Conservation (phyloP, 2,329 filamentous ascomycete species). For the Cytospora piceicola region DNA sequence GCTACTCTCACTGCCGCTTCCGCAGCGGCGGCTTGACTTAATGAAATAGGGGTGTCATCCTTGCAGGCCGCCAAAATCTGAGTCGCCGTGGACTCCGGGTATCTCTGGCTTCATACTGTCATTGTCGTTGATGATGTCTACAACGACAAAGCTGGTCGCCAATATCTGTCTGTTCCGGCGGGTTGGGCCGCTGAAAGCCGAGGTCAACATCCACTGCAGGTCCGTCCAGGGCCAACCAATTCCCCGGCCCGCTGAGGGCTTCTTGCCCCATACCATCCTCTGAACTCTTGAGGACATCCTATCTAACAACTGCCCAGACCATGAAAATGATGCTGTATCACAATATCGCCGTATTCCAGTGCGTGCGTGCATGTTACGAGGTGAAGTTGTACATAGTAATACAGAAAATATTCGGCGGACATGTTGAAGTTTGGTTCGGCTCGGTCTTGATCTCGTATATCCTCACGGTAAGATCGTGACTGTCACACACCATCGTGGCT, state of each 20-base stretch:
- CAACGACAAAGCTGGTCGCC: neutral
- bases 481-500: slow-evolving; percentile 4
- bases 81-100: neutral
- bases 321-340: neutral
- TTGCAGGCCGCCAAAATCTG: slow-evolving; percentile 10
- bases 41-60: slow-evolving; percentile 10
- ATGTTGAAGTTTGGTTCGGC: neutral
- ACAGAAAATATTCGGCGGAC: neutral
- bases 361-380: neutral
- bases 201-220: slow-evolving; percentile 1
- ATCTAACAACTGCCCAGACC: neutral
- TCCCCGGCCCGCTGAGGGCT: neutral
- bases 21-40: slow-evolving; percentile 5
- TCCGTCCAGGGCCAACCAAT: slow-evolving; percentile 10
- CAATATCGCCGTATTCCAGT: neutral
- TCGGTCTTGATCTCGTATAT: slow-evolving; percentile 11
- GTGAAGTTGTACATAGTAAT: neutral
- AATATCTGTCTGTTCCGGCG: slow-evolving; percentile 13
- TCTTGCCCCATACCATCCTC: neutral
- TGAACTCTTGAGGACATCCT: neutral
- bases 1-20: neutral
- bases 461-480: slow-evolving; percentile 10
- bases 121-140: neutral
- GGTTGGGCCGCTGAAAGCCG: slow-evolving; percentile 2
- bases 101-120: neutral